Base-by-base conservation (phyloP, 139 green algal genomes). In the Prasinococcaceae sp. region DNA sequence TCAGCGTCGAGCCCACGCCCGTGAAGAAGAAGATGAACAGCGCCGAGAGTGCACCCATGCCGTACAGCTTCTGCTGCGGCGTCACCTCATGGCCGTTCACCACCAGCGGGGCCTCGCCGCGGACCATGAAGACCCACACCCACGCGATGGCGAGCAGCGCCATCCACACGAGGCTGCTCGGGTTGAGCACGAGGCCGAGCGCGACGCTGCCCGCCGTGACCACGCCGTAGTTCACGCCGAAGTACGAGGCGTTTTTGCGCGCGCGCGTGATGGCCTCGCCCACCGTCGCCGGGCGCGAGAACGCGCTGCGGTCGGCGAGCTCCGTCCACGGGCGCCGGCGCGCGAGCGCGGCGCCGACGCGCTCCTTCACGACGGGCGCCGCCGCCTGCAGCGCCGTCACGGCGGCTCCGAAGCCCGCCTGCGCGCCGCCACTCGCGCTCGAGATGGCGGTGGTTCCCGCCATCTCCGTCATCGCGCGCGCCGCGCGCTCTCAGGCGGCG, bases 11-110 rank as follows among this genome's bases (percentile, higher is more conserved):
- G 0, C 80, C 88, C 6, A 94, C 85, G 68, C 54, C 63, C 19
- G 87, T 93, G 10, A 95, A 50, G 60, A 94, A 88, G 69, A 96
- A 96, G 3, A 94, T 69, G 16, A 81, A 58, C 19, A 94, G 54
- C 27, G 86, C 73, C 4, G 76, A 85, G 2, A 41, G 14, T 41
- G 10, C 14, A 14, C 12, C 14, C 12, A 14, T 19, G 10, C 35
- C 14, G 35, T 14, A 41, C 23, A 94, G 69, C 63, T 89, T 90
- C 53, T 94, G 83, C 1, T 76, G 70, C 4, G 93, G 77, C 32
- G 20, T 44, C 49, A 72, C 8, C 38, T 23, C 12, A 3, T 83
- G 67, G 30, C 81, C 86, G 4, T 65, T 70, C 26, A 95, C 72
- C 2, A 77, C 60, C 1, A 96, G 47, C 2, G 88, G 83, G n/a